A percentile compares a stretch with the other conserved stretches of the same genome.
Evolutionary conservation across 169 alveolate genomes (phyloP).

Genomic region (Perkinsus chesapeaki): DNA sequence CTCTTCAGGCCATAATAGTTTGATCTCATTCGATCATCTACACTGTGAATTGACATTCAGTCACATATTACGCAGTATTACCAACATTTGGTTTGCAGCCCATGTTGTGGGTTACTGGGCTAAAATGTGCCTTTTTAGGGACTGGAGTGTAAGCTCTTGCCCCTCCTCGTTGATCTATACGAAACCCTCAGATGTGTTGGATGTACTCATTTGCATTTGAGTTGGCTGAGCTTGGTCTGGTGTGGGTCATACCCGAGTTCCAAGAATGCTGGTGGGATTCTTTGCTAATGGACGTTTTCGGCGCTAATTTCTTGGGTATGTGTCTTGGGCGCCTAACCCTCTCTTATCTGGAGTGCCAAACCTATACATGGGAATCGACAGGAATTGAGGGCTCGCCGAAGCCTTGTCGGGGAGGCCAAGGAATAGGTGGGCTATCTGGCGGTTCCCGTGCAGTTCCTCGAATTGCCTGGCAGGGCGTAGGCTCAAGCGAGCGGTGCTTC

Average conservation of each 20-base stretch:
- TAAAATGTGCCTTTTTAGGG: conserved; percentile 31
- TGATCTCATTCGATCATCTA: not conserved
- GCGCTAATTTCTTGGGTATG: conserved; percentile 35
- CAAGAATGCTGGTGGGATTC: conserved; percentile 48
- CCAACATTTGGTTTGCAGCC: conserved; percentile 23
- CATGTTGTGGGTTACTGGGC: conserved; percentile 35
- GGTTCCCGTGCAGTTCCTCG: not conserved
- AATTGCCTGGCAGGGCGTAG: not conserved
- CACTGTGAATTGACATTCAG: not conserved
- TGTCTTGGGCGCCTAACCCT: conserved; percentile 15
- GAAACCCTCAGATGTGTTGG: not conserved
- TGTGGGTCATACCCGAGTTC: conserved; percentile 44
- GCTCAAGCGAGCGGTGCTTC: conserved; percentile 12
- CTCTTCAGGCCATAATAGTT: not conserved
- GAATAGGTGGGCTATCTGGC: conserved; percentile 28
- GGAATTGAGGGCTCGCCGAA: not conserved
- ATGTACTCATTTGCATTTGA: conserved; percentile 19
- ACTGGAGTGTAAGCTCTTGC: conserved; percentile 17
- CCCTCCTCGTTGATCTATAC: not conserved
- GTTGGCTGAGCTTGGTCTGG: conserved; percentile 26
- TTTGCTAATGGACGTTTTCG: conserved; percentile 21
- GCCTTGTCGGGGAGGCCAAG: not conserved
- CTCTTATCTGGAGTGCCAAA: not conserved
- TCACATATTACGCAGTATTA: not conserved
- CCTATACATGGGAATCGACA: not conserved